Percentiles rank a stretch among this genome's conserved stretches.
Conservation (phyloP, 2,329 filamentous ascomycete species). For the Botryotinia globosa region DNA sequence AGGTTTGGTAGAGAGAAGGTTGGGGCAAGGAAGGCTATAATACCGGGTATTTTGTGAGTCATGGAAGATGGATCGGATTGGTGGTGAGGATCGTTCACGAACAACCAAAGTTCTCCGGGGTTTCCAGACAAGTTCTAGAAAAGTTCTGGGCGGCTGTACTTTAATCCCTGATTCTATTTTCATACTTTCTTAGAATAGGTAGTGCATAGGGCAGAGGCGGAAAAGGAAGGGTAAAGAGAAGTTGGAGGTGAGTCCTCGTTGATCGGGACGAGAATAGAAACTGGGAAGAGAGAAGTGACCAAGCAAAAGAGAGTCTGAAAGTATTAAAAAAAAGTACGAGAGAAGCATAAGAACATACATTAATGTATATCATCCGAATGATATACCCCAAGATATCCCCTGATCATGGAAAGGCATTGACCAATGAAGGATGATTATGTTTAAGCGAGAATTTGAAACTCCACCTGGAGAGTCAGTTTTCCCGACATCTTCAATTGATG, state of each 20-base stretch:
- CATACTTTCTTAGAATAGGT: not conserved
- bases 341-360: slow-evolving; percentile 11
- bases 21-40: slow-evolving; percentile 68
- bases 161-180: not conserved
- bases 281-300: not conserved
- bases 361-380: not conserved
- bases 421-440: not conserved
- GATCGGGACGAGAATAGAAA: not conserved
- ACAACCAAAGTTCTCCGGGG: no score
- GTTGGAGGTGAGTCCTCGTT: not conserved
- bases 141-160: not conserved
- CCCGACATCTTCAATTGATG: not conserved
- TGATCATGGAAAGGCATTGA: not conserved
- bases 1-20: slow-evolving; percentile 85
- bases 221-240: not conserved
- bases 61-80: not conserved
- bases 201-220: not conserved
- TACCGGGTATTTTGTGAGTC: slow-evolving; percentile 47
- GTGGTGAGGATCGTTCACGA: not conserved
- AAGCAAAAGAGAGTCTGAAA: not conserved
- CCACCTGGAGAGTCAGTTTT: not conserved
- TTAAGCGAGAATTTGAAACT: slow-evolving; percentile 6
- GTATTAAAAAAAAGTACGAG: not conserved
- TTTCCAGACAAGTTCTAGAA: not conserved
- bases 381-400: not conserved